These are phyloP conservation scores for Besnoitia besnoiti DNA, from an alignment of 169 alveolate genomes.

Conservation along the genomic window DNA sequence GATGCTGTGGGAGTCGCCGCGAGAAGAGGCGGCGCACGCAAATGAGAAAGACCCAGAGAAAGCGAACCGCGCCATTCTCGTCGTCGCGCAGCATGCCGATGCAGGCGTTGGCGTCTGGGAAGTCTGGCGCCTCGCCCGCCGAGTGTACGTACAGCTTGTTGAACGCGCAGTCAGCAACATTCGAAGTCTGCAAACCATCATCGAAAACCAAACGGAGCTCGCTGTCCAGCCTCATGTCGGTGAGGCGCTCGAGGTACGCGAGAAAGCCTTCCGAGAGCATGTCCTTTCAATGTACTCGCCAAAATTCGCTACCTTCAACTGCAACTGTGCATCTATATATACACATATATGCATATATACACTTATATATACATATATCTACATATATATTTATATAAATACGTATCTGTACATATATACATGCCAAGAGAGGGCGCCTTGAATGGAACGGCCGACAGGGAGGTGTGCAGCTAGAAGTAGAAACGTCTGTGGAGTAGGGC, in stretches of 20 bases:
- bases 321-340: neutral
- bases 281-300: too few species aligned
- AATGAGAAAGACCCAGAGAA: too few species aligned
- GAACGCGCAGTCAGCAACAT: conserved; percentile 8
- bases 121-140: conserved; percentile 34
- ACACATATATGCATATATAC: neutral
- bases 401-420: too few species aligned
- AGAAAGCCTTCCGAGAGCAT: too few species aligned
- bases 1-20: neutral
- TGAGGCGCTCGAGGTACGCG: conserved; percentile 18
- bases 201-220: conserved; percentile 11
- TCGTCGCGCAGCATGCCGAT: conserved; percentile 4
- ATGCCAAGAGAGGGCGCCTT: too few species aligned
- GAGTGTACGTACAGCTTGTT: conserved; percentile 29
- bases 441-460: too few species aligned
- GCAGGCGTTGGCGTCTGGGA: conserved; percentile 33
- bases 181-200: conserved; percentile 12
- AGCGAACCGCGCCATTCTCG: conserved; percentile 2
- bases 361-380: neutral
- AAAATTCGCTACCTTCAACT: neutral
- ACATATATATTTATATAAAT: too few species aligned
- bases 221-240: conserved; percentile 14
- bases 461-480: too few species aligned
- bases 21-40: neutral
- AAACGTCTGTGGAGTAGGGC: too few species aligned